Base-by-base conservation (phyloP, 1,284 basidiomycete species). In the Inonotus hispidus region DNA sequence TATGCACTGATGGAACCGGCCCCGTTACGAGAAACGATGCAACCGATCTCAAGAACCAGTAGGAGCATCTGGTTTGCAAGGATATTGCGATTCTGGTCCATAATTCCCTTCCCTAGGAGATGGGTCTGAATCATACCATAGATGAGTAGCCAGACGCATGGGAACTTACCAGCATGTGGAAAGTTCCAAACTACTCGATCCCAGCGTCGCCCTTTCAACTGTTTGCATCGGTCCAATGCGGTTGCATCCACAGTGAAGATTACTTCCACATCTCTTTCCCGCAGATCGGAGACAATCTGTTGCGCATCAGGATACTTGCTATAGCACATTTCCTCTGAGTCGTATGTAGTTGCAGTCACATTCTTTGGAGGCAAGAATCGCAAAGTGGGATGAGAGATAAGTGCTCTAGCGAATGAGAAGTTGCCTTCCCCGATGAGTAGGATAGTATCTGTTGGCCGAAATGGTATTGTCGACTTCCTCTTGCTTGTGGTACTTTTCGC, bases 401-500 rank as follows among this genome's bases (percentile, higher is more conserved):
- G 79, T 7, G 94, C 87, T 23, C 83, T 83, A 0, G 95, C 81
- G 69, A 95, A 99, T 0, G 94, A 96, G 69, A 99, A 98, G 72
- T 98, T 95, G 27, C 92, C 93, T 76, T 98, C 95, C n/a, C 96
- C 95, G 54, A 98, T 78, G 39, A 98, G 81, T 14, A 98, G 81
- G 52, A 98, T 88, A 46, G 77, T 86, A 71, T 98, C 93, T 29
- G 84, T 85, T 0, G 80, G 68, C 3, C 72, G 74, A 73, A 95
- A 94, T 0, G 94, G 93, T n/a, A 90, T 76, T 0, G 81, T 87
- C 1, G 76, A 73, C 35, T 72, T 75, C 25, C 38, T 38, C 37
- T 32, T 61, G 13, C 13, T n/a, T n/a, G 66, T 72, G 50, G 69
- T 65, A 27, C 61, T 50, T 32, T 56, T 52, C 4, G 66, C 64